Evolutionary conservation across 1,284 basidiomycete species (phyloP), one percentile per base, ranked within the genome.

Genomic region (Leccinum angustisporum): DNA sequence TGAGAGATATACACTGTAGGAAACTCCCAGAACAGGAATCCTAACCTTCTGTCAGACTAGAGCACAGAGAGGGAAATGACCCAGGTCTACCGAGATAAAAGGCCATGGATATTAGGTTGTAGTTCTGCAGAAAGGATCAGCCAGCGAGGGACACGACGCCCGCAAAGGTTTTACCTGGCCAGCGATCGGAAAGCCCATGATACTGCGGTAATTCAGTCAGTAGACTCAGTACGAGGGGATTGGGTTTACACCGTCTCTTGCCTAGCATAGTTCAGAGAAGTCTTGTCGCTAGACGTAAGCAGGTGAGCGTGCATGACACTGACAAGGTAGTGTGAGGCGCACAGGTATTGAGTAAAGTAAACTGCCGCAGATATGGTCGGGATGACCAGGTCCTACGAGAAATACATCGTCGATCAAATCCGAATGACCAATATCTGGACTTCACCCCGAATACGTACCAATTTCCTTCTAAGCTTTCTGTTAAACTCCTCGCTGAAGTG

Each of bases 261-360:
- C 85, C 85, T 86, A 21, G 85, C 85, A 77, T 88, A 88, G 69
- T 87, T 88, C 52, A 87, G 70, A 16, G 85, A 83, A 4, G 85
- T 88, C 77, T 88, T 89, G 73, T 88, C 87, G 62, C 86, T 86
- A 61, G 53, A 38, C 52, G 27, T 21, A 38, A 40, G 54, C 57
- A 38, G 30, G 54, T 70, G 36, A 70, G 56, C 21, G 11, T 2
- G 5, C 27, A 25, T 10, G 33, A 21, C 16, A 8, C 54, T 4
- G 21, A 38, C 36, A 13, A 51, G 31, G 11, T 27, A 6, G 30
- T 34, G 9, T 30, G 34, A 27, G 50, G 18, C 70, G 58, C 69
- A 87, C 86, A 87, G 71, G 64, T 82, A 87, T 68, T 87, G 86
- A 1, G 83, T 86, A 69, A 88, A 87, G 69, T 87, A 88, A 6